phyloP scores from a whole-genome alignment of 2,329 filamentous ascomycete species.

The Tricladium varicosporioides region DNA sequence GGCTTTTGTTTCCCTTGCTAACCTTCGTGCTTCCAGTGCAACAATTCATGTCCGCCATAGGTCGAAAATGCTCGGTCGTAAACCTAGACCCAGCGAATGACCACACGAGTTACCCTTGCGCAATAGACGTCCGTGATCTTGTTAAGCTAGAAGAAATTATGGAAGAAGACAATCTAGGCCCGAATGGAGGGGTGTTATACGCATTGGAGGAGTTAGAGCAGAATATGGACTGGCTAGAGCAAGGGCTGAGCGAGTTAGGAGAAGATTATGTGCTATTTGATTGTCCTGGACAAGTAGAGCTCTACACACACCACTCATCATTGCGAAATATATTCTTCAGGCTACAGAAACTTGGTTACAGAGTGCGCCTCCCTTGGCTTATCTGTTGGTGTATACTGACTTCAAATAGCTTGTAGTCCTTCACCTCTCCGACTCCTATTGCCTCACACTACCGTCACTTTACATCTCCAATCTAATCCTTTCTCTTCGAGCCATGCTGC shows the following conservation, averaged over 20 bases:
- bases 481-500: slow-evolving; percentile 92
- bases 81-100: slow-evolving; percentile 98
- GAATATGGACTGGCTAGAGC: slow-evolving; percentile 89
- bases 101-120: slow-evolving; percentile 81
- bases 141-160: slow-evolving; percentile 94
- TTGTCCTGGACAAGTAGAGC: slow-evolving; percentile 93
- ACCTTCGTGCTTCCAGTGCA: slow-evolving; percentile 58
- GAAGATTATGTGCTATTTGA: slow-evolving; percentile 96
- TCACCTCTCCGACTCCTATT: slow-evolving; percentile 92
- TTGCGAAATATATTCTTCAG: slow-evolving; percentile 88
- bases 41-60: slow-evolving; percentile 95
- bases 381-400: slow-evolving; percentile 24
- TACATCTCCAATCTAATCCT: slow-evolving; percentile 94
- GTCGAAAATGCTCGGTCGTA: slow-evolving; percentile 88
- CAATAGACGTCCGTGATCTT: slow-evolving; percentile 84
- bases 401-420: slow-evolving; percentile 76
- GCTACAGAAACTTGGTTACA: slow-evolving; percentile 86
- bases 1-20: too few species aligned
- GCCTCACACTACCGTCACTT: slow-evolving; percentile 86
- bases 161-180: slow-evolving; percentile 83
- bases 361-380: slow-evolving; percentile 53
- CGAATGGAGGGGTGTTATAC: slow-evolving; percentile 90
- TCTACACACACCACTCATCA: slow-evolving; percentile 93
- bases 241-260: slow-evolving; percentile 73
- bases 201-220: slow-evolving; percentile 93